phyloP scores from a whole-genome alignment of 2,329 filamentous ascomycete species.

The Colletotrichum salicis region DNA sequence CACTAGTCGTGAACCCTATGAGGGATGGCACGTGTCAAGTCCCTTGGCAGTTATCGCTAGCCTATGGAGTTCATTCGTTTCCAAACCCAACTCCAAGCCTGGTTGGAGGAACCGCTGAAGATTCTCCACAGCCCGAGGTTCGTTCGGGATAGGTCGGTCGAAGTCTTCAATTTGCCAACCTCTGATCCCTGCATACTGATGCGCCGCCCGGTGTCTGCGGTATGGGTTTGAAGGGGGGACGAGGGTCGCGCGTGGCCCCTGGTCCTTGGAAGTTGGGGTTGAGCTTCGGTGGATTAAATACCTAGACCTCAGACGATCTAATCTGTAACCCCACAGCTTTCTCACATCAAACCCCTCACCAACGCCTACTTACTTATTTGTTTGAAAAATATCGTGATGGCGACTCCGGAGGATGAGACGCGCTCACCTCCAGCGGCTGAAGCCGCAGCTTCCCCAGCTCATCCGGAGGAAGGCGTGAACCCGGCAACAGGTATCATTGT shows the following conservation, averaged over 20 bases:
- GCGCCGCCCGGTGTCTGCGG: background rate
- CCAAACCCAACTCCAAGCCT: background rate
- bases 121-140: background rate
- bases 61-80: background rate
- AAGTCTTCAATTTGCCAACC: background rate
- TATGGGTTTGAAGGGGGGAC: background rate
- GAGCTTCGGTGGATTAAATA: background rate
- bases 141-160: background rate
- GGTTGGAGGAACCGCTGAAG: background rate
- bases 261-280: background rate
- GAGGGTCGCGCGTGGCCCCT: background rate
- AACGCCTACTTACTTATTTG: background rate
- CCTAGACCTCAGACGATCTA: background rate
- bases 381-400: background rate
- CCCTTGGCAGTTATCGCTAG: background rate
- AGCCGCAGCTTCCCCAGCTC: background rate
- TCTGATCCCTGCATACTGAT: background rate
- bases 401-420: background rate
- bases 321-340: background rate
- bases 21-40: background rate
- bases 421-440: background rate
- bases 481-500: constrained; percentile 30
- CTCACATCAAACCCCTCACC: background rate
- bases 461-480: background rate
- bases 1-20: background rate